Conservation (phyloP, 306 rosid genomes). For the Vigna unguiculata region DNA sequence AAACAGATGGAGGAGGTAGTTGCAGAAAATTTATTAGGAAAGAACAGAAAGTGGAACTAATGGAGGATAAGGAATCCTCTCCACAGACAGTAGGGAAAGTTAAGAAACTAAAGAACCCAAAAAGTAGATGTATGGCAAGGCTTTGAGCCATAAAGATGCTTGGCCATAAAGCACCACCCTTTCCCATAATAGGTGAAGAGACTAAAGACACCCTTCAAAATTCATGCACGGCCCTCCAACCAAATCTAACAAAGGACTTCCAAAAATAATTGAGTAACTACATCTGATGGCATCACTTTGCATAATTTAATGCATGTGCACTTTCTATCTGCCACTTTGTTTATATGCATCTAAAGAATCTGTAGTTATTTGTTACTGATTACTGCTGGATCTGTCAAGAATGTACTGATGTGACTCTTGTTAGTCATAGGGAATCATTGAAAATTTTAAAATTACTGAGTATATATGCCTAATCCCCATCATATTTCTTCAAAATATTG, state of each 20-base stretch:
- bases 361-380: not conserved
- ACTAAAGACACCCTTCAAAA: not conserved
- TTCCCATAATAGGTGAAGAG: not conserved
- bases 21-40: not conserved
- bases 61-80: not conserved
- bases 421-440: not conserved
- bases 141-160: not conserved
- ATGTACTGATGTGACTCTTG: not conserved
- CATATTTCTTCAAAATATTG: constrained; percentile 32
- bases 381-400: constrained; percentile 4
- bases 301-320: not conserved
- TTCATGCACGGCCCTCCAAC: not conserved
- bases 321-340: not conserved
- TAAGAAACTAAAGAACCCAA: not conserved
- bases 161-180: not conserved
- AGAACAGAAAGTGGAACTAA: not conserved
- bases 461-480: constrained; percentile 29
- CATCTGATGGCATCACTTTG: not conserved
- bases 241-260: not conserved
- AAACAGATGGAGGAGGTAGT: not conserved
- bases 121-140: not conserved
- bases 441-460: not conserved
- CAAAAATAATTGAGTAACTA: not conserved
- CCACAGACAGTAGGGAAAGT: not conserved
- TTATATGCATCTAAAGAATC: not conserved